Base-by-base conservation (phyloP, 176 grass and related monocot genomes). In the Pontederia paniculata region DNA sequence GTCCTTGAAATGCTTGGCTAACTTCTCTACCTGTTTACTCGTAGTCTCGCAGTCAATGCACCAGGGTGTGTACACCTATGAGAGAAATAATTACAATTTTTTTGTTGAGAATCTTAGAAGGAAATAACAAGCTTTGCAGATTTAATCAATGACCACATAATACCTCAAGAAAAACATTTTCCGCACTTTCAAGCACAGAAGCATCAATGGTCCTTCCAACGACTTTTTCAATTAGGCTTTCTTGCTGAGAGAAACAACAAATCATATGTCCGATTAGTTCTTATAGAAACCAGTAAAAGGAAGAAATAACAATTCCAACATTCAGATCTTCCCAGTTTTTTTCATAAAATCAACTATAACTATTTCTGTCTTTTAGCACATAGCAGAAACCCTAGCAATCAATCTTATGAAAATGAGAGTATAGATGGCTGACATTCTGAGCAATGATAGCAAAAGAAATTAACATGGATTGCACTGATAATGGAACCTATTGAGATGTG, bases 51-150 rank as follows among this genome's bases (percentile, higher is more conserved):
- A 89, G 58, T 84, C 86, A 70, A 89, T 44, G 42, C 86, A 89
- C 86, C 86, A 89, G 25, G 86, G 86, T 61, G 81, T 77, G 75
- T 84, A 48, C 62, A 80, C 81, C 86, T 89, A 67, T 69, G 47
- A 13, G 28, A 37, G 28, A 37, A 37, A 37, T 37, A 37, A 37
- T 37, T 8, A 31, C 48, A 37, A 52, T 65, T 47, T 57, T 15
- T 47, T 63, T 10, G 2, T 43, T 44, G 28, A 58, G 18, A 37
- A 20, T 21, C 60, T 37, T 22, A 67, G 68, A 20, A 54, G 8
- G 48, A 43, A 10, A 71, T 4, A 48, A 41, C 17, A 15, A 78
- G 63, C 50, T 57, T 50, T 13, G 22, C 28, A 37, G 28, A 37
- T 37, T 37, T 37, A 37, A 23, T 2, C 0, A 0, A 50, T 42